A percentile compares a stretch with the other conserved stretches of the same genome.
These are phyloP conservation scores for Neurospora sp. DNA, from an alignment of 495 filamentous ascomycete species.

Conservation along the genomic window DNA sequence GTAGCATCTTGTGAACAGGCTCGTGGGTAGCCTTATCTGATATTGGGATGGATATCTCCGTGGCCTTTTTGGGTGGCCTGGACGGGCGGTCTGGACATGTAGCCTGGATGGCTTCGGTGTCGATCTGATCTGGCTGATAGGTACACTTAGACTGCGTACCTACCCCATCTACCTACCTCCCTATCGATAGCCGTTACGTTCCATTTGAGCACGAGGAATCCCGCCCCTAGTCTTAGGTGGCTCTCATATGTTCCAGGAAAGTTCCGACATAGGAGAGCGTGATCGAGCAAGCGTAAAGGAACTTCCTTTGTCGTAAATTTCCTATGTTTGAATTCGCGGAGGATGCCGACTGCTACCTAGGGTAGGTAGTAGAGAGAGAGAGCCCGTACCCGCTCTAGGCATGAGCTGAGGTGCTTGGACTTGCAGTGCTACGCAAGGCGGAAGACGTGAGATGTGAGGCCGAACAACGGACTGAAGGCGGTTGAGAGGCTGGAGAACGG, in stretches of 20 bases:
- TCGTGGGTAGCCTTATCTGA: background rate
- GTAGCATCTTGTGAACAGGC: background rate
- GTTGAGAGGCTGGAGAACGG: no score
- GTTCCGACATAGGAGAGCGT: background rate
- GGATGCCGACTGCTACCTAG: background rate
- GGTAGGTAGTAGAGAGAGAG: background rate
- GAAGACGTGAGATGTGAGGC: background rate
- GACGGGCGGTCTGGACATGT: no score
- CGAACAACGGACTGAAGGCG: no score
- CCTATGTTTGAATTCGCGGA: background rate
- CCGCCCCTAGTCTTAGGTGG: no score
- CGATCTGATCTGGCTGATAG: background rate
- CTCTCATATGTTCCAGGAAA: background rate
- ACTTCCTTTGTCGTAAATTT: background rate
- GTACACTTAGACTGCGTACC: background rate
- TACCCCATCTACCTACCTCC: background rate
- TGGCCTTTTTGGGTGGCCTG: background rate
- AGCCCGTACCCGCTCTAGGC: background rate
- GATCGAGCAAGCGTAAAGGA: background rate
- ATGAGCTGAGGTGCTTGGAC: background rate
- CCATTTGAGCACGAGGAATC: background rate
- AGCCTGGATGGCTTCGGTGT: background rate
- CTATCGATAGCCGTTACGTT: no score
- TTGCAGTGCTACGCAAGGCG: background rate
- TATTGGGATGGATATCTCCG: background rate